Evolutionary conservation across 2,329 filamentous ascomycete species (phyloP), one percentile per base, ranked within the genome.

Genomic region (Pseudocercospora macadamiae): DNA sequence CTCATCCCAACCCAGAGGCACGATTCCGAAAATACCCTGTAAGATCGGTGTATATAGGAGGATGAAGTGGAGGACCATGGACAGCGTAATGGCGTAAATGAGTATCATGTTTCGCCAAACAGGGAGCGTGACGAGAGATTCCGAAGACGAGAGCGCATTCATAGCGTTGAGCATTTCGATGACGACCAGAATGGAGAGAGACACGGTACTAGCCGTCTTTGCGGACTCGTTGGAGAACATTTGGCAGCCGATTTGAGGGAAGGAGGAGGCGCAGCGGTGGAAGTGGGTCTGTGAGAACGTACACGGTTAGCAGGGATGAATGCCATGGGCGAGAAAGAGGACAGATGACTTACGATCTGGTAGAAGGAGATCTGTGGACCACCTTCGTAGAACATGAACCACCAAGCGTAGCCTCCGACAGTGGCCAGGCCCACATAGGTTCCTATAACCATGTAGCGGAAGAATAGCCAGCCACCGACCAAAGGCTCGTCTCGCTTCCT

Each of bases 151-250:
- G 28, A 99, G 84, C 0, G 93, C 95, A 73, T 99, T 99, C 89
- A 97, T 93, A 68, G 95, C 95, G 78, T 99, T 99, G 74, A 99
- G 85, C 95, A 99, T 99, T 80, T 99, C 95, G 71, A 99, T 97
- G 61, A 97, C 92, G 45, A 99, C 95, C 16, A 99, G 83, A 70
- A 88, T 87, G 34, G 91, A 96, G 61, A 99, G 83, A 5, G 92
- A 97, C 25, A 99, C 87, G 1, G 95, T 99, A 18, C 92, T 96
- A 2, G 92, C 95, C 4, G 93, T 86, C 77, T 93, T 93, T 66
- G 93, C 87, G 82, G 90, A 89, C 65, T 91, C 84, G 71, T 96
- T 89, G 65, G 83, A 79, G 79, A 99, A 99, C 84, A 99, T 97
- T 63, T 87, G 80, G 77, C 95, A 99, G 54, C 91, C 93, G 69